A percentile compares a stretch with the other conserved stretches of the same genome.
phyloP scores from a whole-genome alignment of 306 rosid genomes.

The Corylus heterophylla region DNA sequence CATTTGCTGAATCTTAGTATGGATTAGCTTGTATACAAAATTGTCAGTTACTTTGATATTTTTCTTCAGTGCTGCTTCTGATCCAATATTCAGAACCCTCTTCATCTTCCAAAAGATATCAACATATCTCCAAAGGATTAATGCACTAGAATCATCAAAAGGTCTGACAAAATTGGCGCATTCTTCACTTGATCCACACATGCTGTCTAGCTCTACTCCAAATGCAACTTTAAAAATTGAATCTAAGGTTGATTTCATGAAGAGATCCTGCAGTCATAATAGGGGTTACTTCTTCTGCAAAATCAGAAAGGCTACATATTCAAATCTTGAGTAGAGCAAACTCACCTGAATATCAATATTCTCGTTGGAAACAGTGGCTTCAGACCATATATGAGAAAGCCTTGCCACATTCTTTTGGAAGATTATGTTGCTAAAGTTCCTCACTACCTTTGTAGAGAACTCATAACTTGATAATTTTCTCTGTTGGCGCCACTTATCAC shows the following conservation, averaged over 20 bases:
- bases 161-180: conserved; percentile 52
- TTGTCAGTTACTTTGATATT: conserved; percentile 40
- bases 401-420: conserved; percentile 68
- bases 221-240: conserved; percentile 78
- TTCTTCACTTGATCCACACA: conserved; percentile 81
- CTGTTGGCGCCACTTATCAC: conserved; percentile 81
- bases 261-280: conserved; percentile 40
- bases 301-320: background rate
- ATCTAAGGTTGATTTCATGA: conserved; percentile 65
- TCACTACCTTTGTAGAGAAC: conserved; percentile 63
- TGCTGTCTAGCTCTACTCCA: conserved; percentile 69
- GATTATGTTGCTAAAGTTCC: conserved; percentile 56
- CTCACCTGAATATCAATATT: conserved; percentile 64
- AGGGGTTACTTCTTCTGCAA: background rate
- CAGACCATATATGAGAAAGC: conserved; percentile 54
- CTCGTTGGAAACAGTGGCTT: conserved; percentile 44
- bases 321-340: background rate
- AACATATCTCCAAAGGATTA: conserved; percentile 57
- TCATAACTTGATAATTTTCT: conserved; percentile 72
- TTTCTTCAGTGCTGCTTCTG: conserved; percentile 54
- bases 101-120: conserved; percentile 73
- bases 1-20: conserved; percentile 46
- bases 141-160: conserved; percentile 62
- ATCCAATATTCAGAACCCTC: conserved; percentile 63
- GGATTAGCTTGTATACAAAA: conserved; percentile 57